Evolutionary conservation across 2,329 filamentous ascomycete species (phyloP).

Genomic region (Fusarium sterilihyphosum): DNA sequence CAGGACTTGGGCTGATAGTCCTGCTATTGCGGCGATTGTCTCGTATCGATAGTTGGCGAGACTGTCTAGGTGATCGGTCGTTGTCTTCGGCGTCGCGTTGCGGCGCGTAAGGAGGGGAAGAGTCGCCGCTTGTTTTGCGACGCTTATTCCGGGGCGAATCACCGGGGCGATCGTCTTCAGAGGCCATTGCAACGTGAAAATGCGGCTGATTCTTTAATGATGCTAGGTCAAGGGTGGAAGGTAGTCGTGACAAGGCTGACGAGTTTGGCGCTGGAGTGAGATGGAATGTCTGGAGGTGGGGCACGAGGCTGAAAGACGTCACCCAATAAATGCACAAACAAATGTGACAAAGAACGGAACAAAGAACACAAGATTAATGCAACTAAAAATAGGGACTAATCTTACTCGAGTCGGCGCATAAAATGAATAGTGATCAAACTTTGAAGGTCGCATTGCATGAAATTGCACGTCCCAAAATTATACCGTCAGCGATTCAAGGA

Average conservation of each 20-base stretch:
- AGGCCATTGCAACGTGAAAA: conserved; percentile 42
- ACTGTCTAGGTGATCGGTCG: conserved; percentile 5
- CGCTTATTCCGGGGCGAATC: conserved; percentile 46
- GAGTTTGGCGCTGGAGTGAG: not conserved
- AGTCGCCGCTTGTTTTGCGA: conserved; percentile 46
- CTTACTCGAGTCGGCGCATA: conserved; percentile 6
- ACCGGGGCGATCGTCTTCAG: conserved; percentile 40
- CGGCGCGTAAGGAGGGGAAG: conserved; percentile 42
- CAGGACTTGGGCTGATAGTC: conserved; percentile 41
- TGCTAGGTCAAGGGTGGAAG: conserved; percentile 17
- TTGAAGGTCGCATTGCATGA: conserved; percentile 7
- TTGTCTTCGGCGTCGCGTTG: conserved; percentile 31
- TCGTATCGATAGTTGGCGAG: conserved; percentile 33
- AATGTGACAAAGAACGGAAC: not conserved
- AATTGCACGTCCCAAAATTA: conserved; percentile 11
- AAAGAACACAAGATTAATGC: conserved; percentile 2
- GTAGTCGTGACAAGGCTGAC: conserved; percentile 37
- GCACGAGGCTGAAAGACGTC: conserved; percentile 26
- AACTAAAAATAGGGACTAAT: conserved; percentile 20
- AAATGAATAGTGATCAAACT: not conserved
- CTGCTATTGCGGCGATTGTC: conserved; percentile 31
- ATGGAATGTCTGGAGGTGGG: conserved; percentile 24
- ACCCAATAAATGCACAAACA: conserved; percentile 16
- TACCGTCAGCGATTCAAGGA: not conserved
- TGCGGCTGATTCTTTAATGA: conserved; percentile 13